phyloP scores from a whole-genome alignment of 2,329 filamentous ascomycete species.

The Hypomyces perniciosus region DNA sequence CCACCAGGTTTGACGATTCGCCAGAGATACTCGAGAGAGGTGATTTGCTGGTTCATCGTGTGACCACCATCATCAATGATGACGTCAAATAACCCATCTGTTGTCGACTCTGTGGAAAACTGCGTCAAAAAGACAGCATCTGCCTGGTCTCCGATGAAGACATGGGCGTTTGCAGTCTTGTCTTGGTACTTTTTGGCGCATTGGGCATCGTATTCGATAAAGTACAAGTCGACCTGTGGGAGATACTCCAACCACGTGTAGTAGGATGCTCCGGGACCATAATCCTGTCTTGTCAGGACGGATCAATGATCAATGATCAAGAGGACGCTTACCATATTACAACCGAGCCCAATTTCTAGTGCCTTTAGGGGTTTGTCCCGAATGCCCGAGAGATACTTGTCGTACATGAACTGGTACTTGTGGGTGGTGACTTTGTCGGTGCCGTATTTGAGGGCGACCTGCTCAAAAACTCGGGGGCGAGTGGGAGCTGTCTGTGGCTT shows the following conservation, averaged over 20 bases:
- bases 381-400: slow-evolving; percentile 30
- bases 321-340: slow-evolving; percentile 25
- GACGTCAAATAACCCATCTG: slow-evolving; percentile 29
- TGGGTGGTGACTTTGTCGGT: slow-evolving; percentile 35
- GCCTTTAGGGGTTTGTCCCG: slow-evolving; percentile 31
- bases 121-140: slow-evolving; percentile 29
- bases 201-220: slow-evolving; percentile 33
- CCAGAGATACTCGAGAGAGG: slow-evolving; percentile 30
- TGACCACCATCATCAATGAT: slow-evolving; percentile 37
- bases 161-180: slow-evolving; percentile 29
- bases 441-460: slow-evolving; percentile 29
- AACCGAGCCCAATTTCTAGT: slow-evolving; percentile 37
- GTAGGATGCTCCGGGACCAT: slow-evolving; percentile 33
- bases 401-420: slow-evolving; percentile 36
- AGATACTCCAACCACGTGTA: slow-evolving; percentile 37
- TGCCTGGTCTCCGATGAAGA: slow-evolving; percentile 36
- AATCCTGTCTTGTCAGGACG: slow-evolving; percentile 16
- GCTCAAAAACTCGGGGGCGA: slow-evolving; percentile 12
- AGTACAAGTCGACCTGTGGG: slow-evolving; percentile 33
- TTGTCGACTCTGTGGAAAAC: slow-evolving; percentile 27
- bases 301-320: background rate
- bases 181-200: slow-evolving; percentile 32
- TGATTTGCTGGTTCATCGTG: slow-evolving; percentile 32
- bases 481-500: background rate
- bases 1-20: slow-evolving; percentile 30